A percentile compares a stretch with the other conserved stretches of the same genome.
Evolutionary conservation across 2,329 filamentous ascomycete genomes (phyloP).

Genomic region (Trichoderma arundinaceum): DNA sequence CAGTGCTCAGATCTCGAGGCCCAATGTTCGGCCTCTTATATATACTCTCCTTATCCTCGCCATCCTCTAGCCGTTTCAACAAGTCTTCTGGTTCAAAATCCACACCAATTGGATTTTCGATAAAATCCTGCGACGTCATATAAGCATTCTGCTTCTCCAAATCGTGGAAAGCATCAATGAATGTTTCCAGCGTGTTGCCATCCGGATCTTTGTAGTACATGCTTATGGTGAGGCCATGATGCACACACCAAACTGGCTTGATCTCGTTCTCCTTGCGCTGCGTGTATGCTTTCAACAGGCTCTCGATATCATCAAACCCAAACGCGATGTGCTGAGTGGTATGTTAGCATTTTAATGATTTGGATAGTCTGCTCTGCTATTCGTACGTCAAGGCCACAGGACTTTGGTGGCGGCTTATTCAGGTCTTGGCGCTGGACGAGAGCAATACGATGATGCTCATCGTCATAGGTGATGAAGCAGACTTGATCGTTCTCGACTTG

Average conservation of each 20-base stretch:
- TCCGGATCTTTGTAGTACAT: constrained; percentile 58
- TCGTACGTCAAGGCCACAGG: not conserved
- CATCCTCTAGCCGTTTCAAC: constrained; percentile 21
- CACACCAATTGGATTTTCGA: constrained; percentile 45
- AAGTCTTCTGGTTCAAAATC: constrained; percentile 31
- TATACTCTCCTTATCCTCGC: constrained; percentile 23
- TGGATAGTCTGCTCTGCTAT: not conserved
- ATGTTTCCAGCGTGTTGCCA: constrained; percentile 54
- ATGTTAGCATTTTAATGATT: no score
- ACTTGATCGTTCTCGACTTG: constrained; percentile 1
- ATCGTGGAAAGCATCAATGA: constrained; percentile 52
- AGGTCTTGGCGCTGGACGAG: not conserved
- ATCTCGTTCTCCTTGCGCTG: constrained; percentile 43
- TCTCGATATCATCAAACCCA: not conserved
- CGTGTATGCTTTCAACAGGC: constrained; percentile 5
- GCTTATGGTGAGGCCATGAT: constrained; percentile 54
- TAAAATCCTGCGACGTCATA: constrained; percentile 47
- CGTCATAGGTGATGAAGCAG: not conserved
- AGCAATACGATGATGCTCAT: not conserved
- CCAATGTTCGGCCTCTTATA: constrained; percentile 31
- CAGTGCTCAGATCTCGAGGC: not conserved
- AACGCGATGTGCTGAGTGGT: not conserved
- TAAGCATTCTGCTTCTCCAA: constrained; percentile 47
- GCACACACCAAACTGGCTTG: constrained; percentile 50
- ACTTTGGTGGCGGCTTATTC: not conserved